Conservation (phyloP, 2,329 filamentous ascomycete genomes). For the Dactylonectria macrodidyma region DNA sequence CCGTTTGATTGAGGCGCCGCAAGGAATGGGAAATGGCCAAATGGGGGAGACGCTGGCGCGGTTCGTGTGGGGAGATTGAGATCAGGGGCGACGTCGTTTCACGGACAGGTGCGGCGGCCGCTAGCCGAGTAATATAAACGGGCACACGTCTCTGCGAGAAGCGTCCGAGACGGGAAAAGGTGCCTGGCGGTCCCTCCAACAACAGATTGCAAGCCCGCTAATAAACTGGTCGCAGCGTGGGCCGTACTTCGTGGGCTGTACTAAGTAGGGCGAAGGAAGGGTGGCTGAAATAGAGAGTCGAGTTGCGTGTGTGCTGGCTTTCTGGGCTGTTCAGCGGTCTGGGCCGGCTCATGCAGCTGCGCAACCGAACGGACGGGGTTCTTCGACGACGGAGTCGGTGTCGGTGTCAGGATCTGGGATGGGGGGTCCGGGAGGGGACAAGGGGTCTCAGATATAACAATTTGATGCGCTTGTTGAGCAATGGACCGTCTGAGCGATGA, state of each 20-base stretch:
- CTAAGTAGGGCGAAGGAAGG: background rate
- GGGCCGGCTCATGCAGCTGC: slow-evolving; percentile 11
- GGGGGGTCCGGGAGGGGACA: background rate
- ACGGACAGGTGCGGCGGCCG: slow-evolving; percentile 45
- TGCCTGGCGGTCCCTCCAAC: background rate
- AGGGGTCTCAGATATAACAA: slow-evolving; percentile 34
- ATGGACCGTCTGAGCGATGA: background rate
- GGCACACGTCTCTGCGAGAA: slow-evolving; percentile 16
- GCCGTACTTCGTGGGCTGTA: background rate
- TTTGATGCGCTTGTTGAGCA: slow-evolving; percentile 6
- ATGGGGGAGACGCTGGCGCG: slow-evolving; percentile 12
- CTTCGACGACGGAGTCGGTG: slow-evolving; percentile 21
- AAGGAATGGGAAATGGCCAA: slow-evolving; percentile 18
- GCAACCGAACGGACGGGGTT: background rate
- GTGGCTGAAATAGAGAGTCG: background rate
- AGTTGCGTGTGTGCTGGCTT: slow-evolving; percentile 5
- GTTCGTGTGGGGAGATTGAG: slow-evolving; percentile 42
- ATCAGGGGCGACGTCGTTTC: slow-evolving; percentile 46
- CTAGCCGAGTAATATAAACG: slow-evolving; percentile 40
- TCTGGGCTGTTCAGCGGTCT: background rate
- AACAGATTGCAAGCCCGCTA: background rate
- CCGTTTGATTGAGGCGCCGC: slow-evolving; percentile 16
- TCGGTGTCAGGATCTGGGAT: slow-evolving; percentile 19
- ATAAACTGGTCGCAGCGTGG: background rate
- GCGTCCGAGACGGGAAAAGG: slow-evolving; percentile 4